Conservation (phyloP, 805 yeast genomes). For the Debaryomyces hansenii region DNA sequence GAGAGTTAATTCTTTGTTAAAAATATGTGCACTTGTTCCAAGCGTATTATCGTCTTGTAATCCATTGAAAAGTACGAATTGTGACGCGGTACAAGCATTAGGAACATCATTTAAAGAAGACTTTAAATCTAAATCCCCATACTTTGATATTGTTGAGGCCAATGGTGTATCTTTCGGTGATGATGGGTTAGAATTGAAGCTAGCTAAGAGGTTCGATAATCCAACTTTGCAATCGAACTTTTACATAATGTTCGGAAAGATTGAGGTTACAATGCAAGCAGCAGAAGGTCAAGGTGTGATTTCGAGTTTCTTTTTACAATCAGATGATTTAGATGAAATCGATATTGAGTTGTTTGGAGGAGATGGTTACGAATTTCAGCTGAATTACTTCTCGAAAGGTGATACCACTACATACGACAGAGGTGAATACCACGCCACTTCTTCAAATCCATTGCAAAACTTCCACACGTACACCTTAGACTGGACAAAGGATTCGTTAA, state of each 20-base stretch:
- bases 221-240: slow-evolving; percentile 77
- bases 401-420: slow-evolving; percentile 74
- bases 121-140: slow-evolving; percentile 20
- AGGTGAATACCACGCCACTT: slow-evolving; percentile 66
- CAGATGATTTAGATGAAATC: slow-evolving; percentile 85
- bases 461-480: slow-evolving; percentile 82
- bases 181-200: slow-evolving; percentile 63
- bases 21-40: background rate
- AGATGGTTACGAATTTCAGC: slow-evolving; percentile 70
- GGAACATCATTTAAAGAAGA: slow-evolving; percentile 29
- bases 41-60: slow-evolving; percentile 19
- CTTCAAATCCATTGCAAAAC: slow-evolving; percentile 50
- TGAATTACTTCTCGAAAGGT: slow-evolving; percentile 83
- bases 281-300: slow-evolving; percentile 79
- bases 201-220: slow-evolving; percentile 66
- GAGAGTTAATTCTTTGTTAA: background rate
- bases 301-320: slow-evolving; percentile 76
- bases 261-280: slow-evolving; percentile 69
- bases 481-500: slow-evolving; percentile 67
- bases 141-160: slow-evolving; percentile 16
- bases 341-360: slow-evolving; percentile 89
- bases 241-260: slow-evolving; percentile 86
- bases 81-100: slow-evolving; percentile 31
- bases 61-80: slow-evolving; percentile 23
- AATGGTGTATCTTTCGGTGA: slow-evolving; percentile 35